Evolutionary conservation across 768 basidiomycete genomes (phyloP).

Genomic region (Suillus weaverae): DNA sequence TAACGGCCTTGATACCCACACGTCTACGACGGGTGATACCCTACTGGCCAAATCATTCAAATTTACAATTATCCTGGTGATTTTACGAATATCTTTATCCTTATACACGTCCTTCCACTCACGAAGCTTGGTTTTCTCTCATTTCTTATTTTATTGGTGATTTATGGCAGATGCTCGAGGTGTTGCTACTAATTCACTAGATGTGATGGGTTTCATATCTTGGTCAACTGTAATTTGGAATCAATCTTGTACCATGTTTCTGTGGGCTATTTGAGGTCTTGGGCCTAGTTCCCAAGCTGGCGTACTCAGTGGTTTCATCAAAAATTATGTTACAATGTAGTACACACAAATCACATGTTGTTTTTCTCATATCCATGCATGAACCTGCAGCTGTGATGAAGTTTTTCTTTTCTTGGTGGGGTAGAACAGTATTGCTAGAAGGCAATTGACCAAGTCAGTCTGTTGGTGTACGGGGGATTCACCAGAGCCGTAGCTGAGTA

Average conservation of each 20-base stretch:
- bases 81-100: constrained; percentile 2
- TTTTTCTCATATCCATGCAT: not conserved
- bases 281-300: not conserved
- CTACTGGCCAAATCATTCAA: constrained; percentile 36
- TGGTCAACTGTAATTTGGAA: constrained; percentile 3
- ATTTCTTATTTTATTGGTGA: not conserved
- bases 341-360: not conserved
- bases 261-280: not conserved
- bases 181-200: not conserved
- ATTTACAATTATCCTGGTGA: constrained; percentile 25
- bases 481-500: not conserved
- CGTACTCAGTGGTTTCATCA: not conserved
- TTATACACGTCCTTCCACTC: not conserved
- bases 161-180: not conserved
- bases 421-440: not conserved
- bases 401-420: not conserved
- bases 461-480: not conserved
- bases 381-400: not conserved
- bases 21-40: constrained; percentile 37
- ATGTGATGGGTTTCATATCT: not conserved
- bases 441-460: not conserved
- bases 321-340: not conserved
- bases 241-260: not conserved
- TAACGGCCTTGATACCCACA: constrained; percentile 37
- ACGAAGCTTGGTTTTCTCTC: constrained; percentile 16